Conservation (phyloP, 1,284 basidiomycete species). For the Cryptococcus jaspeensis region DNA sequence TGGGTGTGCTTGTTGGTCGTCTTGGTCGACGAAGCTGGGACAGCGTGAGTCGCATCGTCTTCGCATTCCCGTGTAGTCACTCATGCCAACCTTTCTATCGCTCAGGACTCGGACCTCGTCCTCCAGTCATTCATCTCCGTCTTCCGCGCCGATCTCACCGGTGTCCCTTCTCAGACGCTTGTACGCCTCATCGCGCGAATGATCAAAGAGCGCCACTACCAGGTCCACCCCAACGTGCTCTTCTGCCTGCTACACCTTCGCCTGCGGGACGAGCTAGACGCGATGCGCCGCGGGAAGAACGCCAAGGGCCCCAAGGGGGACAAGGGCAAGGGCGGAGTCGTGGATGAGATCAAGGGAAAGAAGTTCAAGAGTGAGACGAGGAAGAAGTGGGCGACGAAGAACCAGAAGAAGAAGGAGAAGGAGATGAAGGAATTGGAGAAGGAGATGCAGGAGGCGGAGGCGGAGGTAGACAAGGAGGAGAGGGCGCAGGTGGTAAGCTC, state of each 20-base stretch:
- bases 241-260: constrained; percentile 82
- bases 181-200: constrained; percentile 92
- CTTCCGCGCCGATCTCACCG: constrained; percentile 75
- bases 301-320: constrained; percentile 52
- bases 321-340: constrained; percentile 56
- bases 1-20: constrained; percentile 78
- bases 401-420: constrained; percentile 72
- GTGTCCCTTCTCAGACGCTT: constrained; percentile 78
- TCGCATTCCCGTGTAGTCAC: neutral
- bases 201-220: constrained; percentile 90
- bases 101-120: constrained; percentile 74
- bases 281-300: constrained; percentile 58
- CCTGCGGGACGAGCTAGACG: constrained; percentile 76
- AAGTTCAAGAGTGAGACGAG: constrained; percentile 64
- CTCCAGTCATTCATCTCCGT: constrained; percentile 75
- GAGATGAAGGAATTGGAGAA: constrained; percentile 81
- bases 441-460: constrained; percentile 91
- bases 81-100: neutral
- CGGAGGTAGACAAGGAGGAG: constrained; percentile 90
- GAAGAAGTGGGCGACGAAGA: constrained; percentile 78
- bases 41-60: constrained; percentile 57
- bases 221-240: constrained; percentile 85
- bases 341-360: constrained; percentile 56
- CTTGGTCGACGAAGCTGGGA: constrained; percentile 87
- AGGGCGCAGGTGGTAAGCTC: constrained; percentile 70